Conservation (phyloP, 345 rosid genomes). For the Balakata baccata region DNA sequence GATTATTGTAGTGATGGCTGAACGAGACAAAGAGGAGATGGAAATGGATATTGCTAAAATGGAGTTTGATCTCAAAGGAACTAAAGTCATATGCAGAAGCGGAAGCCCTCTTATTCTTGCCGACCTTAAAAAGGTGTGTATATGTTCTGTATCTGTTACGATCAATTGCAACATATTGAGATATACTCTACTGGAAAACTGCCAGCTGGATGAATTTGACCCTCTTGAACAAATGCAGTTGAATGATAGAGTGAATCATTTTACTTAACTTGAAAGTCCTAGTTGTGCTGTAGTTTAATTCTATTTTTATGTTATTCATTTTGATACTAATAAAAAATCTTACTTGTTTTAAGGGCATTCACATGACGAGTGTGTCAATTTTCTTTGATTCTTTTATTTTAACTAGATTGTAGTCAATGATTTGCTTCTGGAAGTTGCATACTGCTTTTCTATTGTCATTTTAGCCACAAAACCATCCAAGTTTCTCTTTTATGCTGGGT, state of each 20-base stretch:
- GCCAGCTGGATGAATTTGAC: background rate
- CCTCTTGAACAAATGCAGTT: background rate
- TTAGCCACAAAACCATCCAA: too few relatives aligned
- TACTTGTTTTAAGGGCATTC: too few relatives aligned
- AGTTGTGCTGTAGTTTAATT: background rate
- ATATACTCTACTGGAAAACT: background rate
- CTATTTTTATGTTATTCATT: too few relatives aligned
- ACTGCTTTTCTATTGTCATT: too few relatives aligned
- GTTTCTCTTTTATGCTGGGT: too few relatives aligned
- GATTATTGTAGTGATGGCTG: conserved; percentile 72
- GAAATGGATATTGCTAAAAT: conserved; percentile 72
- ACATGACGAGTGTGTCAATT: too few relatives aligned
- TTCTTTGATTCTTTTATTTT: too few relatives aligned
- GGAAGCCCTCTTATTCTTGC: conserved; percentile 71
- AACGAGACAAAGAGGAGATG: conserved; percentile 78
- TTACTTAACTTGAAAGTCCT: background rate
- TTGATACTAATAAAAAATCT: too few relatives aligned
- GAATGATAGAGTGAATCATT: background rate
- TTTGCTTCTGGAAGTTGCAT: too few relatives aligned
- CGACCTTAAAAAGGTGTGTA: conserved; percentile 59
- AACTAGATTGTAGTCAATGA: too few relatives aligned
- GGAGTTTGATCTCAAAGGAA: conserved; percentile 73
- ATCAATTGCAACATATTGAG: conserved; percentile 9
- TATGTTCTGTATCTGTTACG: conserved; percentile 1
- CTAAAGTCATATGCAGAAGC: conserved; percentile 69